phyloP scores from a whole-genome alignment of 108 stramenopile genomes.

The Nitzschia inconspicua region DNA sequence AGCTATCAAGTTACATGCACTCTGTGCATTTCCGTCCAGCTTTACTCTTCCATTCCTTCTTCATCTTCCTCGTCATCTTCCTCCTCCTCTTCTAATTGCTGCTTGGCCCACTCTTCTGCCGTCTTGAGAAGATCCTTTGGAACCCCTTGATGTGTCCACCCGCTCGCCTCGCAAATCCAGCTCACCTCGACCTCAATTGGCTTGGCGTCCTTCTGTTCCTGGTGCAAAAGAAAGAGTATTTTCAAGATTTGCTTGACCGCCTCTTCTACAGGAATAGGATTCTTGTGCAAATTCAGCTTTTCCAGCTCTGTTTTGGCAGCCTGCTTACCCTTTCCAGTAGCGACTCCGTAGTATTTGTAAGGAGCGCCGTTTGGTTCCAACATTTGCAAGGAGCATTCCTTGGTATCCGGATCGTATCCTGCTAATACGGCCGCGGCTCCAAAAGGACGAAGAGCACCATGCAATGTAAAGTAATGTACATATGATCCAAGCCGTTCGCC shows the following conservation, averaged over 20 bases:
- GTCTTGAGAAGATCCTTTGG: conserved; percentile 76
- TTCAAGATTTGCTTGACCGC: conserved; percentile 95
- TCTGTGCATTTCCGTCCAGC: not conserved
- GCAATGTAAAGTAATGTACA: conserved; percentile 97
- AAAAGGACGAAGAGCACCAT: conserved; percentile 96
- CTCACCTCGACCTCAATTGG: conserved; percentile 96
- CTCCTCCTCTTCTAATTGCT: conserved; percentile 86
- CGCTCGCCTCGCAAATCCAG: conserved; percentile 90
- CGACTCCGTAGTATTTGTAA: conserved; percentile 91
- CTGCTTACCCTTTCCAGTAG: conserved; percentile 97
- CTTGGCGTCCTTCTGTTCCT: conserved; percentile 87
- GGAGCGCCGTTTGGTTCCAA: conserved; percentile 91
- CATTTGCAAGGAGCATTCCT: conserved; percentile 85
- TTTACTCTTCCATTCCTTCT: conserved; percentile 68
- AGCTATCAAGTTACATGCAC: no score
- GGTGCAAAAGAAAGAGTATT: conserved; percentile 90
- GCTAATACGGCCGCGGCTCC: conserved; percentile 87
- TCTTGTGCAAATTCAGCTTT: conserved; percentile 86
- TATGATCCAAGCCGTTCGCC: conserved; percentile 87
- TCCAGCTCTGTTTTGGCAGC: conserved; percentile 99
- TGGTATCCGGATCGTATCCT: conserved; percentile 85
- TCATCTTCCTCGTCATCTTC: conserved; percentile 80
- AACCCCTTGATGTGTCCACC: conserved; percentile 85
- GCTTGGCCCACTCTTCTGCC: conserved; percentile 85
- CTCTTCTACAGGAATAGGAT: conserved; percentile 44